Evolutionary conservation across 805 yeast species (phyloP).

Genomic region (Yamadazyma scolyti): DNA sequence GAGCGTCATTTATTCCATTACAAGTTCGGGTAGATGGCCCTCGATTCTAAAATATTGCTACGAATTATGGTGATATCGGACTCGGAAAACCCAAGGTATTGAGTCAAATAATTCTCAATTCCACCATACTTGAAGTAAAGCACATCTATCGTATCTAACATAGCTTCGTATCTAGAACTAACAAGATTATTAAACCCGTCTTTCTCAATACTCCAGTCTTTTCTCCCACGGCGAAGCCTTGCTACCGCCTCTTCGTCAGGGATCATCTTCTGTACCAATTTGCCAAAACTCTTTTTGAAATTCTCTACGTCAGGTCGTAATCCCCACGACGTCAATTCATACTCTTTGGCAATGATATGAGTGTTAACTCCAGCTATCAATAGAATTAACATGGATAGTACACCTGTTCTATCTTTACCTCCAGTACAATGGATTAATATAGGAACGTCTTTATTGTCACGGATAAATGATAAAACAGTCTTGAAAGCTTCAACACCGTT

Average conservation of each 20-base stretch:
- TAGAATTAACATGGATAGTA: conserved; percentile 64
- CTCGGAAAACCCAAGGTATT: conserved; percentile 39
- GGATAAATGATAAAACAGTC: conserved; percentile 49
- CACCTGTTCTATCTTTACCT: conserved; percentile 85
- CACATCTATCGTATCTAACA: conserved; percentile 59
- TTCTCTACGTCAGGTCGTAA: conserved; percentile 45
- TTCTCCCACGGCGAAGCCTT: conserved; percentile 42
- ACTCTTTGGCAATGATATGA: conserved; percentile 66
- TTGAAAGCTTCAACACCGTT: conserved; percentile 47
- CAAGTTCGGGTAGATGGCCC: no score
- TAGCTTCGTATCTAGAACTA: conserved; percentile 64
- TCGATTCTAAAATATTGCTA: no score
- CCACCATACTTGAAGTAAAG: conserved; percentile 54
- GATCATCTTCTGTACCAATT: conserved; percentile 21
- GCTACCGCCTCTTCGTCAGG: conserved; percentile 14
- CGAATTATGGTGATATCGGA: conserved; percentile 38
- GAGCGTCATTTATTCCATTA: no score
- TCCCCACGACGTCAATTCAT: conserved; percentile 70
- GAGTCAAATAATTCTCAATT: conserved; percentile 43
- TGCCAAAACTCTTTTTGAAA: conserved; percentile 32
- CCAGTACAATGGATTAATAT: conserved; percentile 77
- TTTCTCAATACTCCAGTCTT: conserved; percentile 37
- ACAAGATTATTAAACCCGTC: conserved; percentile 60
- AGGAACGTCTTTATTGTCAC: conserved; percentile 44
- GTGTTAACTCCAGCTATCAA: conserved; percentile 62